These are phyloP conservation scores for Mrakia blollopis DNA, from an alignment of 768 basidiomycete species.

Conservation along the genomic window DNA sequence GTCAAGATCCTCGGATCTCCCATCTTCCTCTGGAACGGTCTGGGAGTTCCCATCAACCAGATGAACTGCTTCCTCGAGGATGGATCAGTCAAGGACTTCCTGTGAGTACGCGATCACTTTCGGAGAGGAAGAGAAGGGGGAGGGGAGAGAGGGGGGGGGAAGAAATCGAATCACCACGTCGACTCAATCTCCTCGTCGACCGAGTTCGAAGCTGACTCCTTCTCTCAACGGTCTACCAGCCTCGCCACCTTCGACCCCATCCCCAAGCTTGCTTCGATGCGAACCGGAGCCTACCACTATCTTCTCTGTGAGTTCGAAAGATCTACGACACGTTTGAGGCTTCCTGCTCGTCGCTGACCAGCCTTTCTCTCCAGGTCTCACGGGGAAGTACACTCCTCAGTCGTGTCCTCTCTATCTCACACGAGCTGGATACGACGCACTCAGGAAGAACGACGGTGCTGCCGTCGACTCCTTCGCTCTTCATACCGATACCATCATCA, in stretches of 20 bases:
- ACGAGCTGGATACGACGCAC: conserved; percentile 55
- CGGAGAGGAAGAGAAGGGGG: no score
- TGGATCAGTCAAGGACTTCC: conserved; percentile 45
- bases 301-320: conserved; percentile 45
- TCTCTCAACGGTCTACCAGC: no score
- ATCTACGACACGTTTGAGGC: background rate
- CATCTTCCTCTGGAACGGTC: conserved; percentile 58
- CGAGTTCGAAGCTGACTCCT: no score
- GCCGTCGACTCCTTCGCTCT: conserved; percentile 57
- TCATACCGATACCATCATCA: conserved; percentile 66
- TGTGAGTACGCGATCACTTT: conserved; percentile 22
- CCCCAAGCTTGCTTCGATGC: conserved; percentile 46
- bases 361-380: conserved; percentile 37
- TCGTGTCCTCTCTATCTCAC: conserved; percentile 62
- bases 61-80: conserved; percentile 55
- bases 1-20: conserved; percentile 53
- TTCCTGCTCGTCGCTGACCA: conserved; percentile 47
- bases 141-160: no score
- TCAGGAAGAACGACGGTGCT: conserved; percentile 46
- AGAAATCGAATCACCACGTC: background rate
- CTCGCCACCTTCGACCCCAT: conserved; percentile 48
- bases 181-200: no score
- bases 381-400: conserved; percentile 56
- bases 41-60: conserved; percentile 64
- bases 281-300: conserved; percentile 63